phyloP scores from a whole-genome alignment of 805 yeast species.

The Sporopachydermia lactativora region DNA sequence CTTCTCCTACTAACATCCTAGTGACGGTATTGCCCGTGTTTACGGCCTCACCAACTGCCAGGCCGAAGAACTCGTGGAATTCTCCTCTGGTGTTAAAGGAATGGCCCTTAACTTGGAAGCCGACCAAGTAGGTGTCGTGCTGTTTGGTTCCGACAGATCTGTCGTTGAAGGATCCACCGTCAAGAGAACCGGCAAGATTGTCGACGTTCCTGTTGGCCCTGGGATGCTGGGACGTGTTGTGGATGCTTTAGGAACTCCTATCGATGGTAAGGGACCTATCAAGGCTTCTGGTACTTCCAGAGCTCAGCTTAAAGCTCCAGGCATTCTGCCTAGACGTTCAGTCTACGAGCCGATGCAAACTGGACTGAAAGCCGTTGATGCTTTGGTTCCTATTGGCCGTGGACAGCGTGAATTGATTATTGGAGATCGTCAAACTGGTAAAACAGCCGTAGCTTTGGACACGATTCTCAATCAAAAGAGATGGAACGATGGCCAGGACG shows the following conservation, averaged over 20 bases:
- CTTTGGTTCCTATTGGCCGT: conserved; percentile 99
- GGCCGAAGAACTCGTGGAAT: conserved; percentile 99
- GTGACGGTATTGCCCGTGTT: conserved; percentile 99
- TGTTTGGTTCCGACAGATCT: conserved; percentile 97
- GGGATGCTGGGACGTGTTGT: conserved; percentile 97
- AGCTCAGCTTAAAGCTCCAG: conserved; percentile 99
- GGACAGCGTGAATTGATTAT: conserved; percentile 99
- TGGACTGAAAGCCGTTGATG: conserved; percentile 98
- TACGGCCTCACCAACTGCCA: conserved; percentile 98
- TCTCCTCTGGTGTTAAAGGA: conserved; percentile 99
- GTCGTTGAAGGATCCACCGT: conserved; percentile 99
- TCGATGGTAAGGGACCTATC: conserved; percentile 99
- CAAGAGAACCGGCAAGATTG: conserved; percentile 99
- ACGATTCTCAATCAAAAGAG: conserved; percentile 98
- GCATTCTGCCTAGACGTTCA: conserved; percentile 98
- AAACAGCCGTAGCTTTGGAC: conserved; percentile 98
- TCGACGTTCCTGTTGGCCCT: conserved; percentile 98
- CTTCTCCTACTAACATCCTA: conserved; percentile 26
- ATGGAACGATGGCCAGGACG: conserved; percentile 93
- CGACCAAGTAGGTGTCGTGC: conserved; percentile 99
- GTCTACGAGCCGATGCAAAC: conserved; percentile 99
- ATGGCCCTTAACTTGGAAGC: conserved; percentile 99
- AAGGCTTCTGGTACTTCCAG: conserved; percentile 71
- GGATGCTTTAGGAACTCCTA: conserved; percentile 98
- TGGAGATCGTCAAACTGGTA: conserved; percentile 99